Base-by-base conservation (phyloP, 202 grass and related monocot genomes). In the Carex arenaria region DNA sequence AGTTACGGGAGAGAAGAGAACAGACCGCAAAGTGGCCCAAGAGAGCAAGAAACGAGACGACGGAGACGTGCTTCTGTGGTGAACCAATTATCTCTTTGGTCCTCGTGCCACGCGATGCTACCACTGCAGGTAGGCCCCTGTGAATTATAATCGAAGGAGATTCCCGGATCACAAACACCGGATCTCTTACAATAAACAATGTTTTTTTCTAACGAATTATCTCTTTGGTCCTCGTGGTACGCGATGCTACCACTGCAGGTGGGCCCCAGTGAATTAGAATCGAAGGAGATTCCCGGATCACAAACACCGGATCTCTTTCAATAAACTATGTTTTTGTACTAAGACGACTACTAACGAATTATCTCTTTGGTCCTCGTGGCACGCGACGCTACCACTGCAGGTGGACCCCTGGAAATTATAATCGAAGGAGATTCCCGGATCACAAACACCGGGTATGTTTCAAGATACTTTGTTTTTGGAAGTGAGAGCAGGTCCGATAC, bases 31-130 rank as follows among this genome's bases (percentile, higher is more conserved):
- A 32, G 54, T 79, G 76, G 54, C 47, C 20, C 22, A 80, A 61
- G 59, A 56, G 9, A 60, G 30, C 76, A 80, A 32, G 76, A 80
- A 57, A 80, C 15, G 56, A 80, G 36, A 80, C 56, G 56, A n/a
- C 5, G 20, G 76, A 62, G 36, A 80, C 76, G 76, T 80, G 76
- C 53, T 40, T 15, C 54, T 80, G 34, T 9, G 30, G 76, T 8
- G 38, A 62, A 80, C 31, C 38, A 40, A 40, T 40, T 40, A 40
- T 40, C 38, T 7, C 38, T 40, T 40, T 40, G 38, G 38, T 40
- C 38, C 38, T 40, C 5, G 38, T 40, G 38, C 38, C 1, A 40
- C 38, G 38, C 38, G 38, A 40, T 5, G 38, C 38, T 7, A 40
- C 5, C 38, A 34, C 38, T 70, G 67, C 2, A 7, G 3, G 3